Percentiles rank a stretch among this genome's conserved stretches.
These are phyloP conservation scores for Aegle marmelos DNA, from an alignment of 345 rosid species.

Conservation along the genomic window DNA sequence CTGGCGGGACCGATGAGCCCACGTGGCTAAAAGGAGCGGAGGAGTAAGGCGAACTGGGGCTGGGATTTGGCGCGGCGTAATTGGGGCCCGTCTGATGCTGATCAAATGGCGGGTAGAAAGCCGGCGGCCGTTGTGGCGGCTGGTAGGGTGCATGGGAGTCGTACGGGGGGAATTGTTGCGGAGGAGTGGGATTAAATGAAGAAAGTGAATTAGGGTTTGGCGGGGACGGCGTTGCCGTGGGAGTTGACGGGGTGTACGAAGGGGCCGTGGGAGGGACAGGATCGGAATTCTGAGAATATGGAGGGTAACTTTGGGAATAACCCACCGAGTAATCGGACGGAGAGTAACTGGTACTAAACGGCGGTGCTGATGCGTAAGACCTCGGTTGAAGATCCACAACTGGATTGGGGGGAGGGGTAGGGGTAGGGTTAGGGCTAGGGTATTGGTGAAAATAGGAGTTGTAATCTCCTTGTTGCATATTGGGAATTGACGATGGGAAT, in stretches of 20 bases:
- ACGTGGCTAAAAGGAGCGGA: slow-evolving; percentile 31
- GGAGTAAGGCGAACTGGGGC: slow-evolving; percentile 34
- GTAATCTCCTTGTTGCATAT: slow-evolving; percentile 82
- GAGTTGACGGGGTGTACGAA: slow-evolving; percentile 43
- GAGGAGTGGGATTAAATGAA: slow-evolving; percentile 34
- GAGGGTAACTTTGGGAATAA: slow-evolving; percentile 45
- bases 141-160: slow-evolving; percentile 58
- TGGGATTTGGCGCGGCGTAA: slow-evolving; percentile 34
- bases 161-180: slow-evolving; percentile 50
- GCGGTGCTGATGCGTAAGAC: slow-evolving; percentile 86
- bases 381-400: slow-evolving; percentile 43
- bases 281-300: slow-evolving; percentile 56
- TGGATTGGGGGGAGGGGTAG: slow-evolving; percentile 33
- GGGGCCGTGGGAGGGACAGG: slow-evolving; percentile 70
- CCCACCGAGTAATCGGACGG: slow-evolving; percentile 49
- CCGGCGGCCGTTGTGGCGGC: slow-evolving; percentile 28
- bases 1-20: slow-evolving; percentile 45
- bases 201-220: slow-evolving; percentile 34
- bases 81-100: slow-evolving; percentile 51
- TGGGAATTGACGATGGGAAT: not conserved
- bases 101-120: slow-evolving; percentile 56
- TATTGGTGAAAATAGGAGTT: slow-evolving; percentile 53
- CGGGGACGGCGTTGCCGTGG: slow-evolving; percentile 22
- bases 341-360: slow-evolving; percentile 48
- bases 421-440: slow-evolving; percentile 45